A percentile compares a stretch with the other conserved stretches of the same genome.
Conservation (phyloP, 2,329 filamentous ascomycete species). For the Emmonsiellopsis sp. region DNA sequence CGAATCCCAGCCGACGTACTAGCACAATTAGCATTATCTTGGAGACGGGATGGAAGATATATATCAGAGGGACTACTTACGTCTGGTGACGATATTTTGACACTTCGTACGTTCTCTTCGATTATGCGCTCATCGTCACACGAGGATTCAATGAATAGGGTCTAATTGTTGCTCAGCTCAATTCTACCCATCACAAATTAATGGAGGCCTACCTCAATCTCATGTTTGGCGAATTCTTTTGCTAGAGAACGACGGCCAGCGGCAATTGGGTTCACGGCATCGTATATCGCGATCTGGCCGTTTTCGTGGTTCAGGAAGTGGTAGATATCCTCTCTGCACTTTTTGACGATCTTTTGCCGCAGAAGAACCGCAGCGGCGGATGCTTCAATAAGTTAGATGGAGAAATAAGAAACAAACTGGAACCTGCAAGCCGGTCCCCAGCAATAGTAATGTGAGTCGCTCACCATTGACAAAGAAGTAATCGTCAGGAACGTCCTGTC, state of each 20-base stretch:
- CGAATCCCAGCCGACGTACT: constrained; percentile 86
- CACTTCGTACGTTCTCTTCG: constrained; percentile 89
- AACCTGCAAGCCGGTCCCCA: background rate
- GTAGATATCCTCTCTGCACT: constrained; percentile 94
- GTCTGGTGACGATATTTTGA: constrained; percentile 96
- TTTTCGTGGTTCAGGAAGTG: constrained; percentile 95
- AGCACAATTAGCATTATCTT: constrained; percentile 2
- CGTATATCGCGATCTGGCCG: constrained; percentile 95
- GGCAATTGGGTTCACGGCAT: constrained; percentile 89
- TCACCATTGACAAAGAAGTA: constrained; percentile 88
- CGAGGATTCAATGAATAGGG: constrained; percentile 91
- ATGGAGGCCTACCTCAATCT: constrained; percentile 60
- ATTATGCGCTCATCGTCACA: constrained; percentile 91
- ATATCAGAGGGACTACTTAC: constrained; percentile 41
- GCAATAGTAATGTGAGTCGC: constrained; percentile 1
- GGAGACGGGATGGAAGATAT: constrained; percentile 2
- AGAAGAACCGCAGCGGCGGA: constrained; percentile 87
- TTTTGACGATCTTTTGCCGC: constrained; percentile 93
- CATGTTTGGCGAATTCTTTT: constrained; percentile 96
- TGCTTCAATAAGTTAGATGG: constrained; percentile 34
- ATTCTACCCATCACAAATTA: background rate
- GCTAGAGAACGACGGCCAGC: constrained; percentile 73
- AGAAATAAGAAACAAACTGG: background rate
- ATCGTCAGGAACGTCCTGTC: constrained; percentile 81
- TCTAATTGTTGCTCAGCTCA: constrained; percentile 42